Evolutionary conservation across 1,284 basidiomycete species (phyloP).

Genomic region (Cryptococcus amylolentus): DNA sequence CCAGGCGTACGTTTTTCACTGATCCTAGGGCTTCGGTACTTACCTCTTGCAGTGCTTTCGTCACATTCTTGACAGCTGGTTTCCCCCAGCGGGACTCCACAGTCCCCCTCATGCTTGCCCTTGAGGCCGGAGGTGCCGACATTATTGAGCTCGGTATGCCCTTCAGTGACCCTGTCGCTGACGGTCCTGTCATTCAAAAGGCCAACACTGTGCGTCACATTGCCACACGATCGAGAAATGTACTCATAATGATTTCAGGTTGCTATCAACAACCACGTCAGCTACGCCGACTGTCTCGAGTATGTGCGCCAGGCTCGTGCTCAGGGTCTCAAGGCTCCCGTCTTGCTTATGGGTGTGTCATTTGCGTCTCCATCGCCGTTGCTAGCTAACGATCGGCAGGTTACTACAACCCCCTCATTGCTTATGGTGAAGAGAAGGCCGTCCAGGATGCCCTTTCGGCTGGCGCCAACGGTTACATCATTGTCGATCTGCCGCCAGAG

Average conservation of each 20-base stretch:
- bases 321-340: slow-evolving; percentile 77
- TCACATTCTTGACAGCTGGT: slow-evolving; percentile 89
- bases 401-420: slow-evolving; percentile 93
- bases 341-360: slow-evolving; percentile 83
- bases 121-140: slow-evolving; percentile 90
- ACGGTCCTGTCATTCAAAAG: slow-evolving; percentile 87
- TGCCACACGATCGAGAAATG: neutral
- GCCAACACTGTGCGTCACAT: slow-evolving; percentile 72
- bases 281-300: slow-evolving; percentile 70
- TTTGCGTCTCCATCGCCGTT: neutral
- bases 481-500: slow-evolving; percentile 96
- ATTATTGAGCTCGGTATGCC: slow-evolving; percentile 95
- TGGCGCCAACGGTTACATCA: slow-evolving; percentile 95
- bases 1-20: slow-evolving; percentile 14
- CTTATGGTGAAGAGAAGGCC: slow-evolving; percentile 91
- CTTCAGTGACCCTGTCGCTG: slow-evolving; percentile 94
- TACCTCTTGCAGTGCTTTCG: slow-evolving; percentile 59
- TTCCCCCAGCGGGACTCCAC: slow-evolving; percentile 76
- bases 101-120: slow-evolving; percentile 79
- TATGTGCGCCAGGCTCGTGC: slow-evolving; percentile 74
- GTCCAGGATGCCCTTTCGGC: slow-evolving; percentile 82
- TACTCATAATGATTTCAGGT: slow-evolving; percentile 54
- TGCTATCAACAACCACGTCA: slow-evolving; percentile 72
- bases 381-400: slow-evolving; percentile 54
- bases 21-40: neutral